Evolutionary conservation across 192 early-diverging fungal species (phyloP).

Genomic region (Chytriomyces confervae): DNA sequence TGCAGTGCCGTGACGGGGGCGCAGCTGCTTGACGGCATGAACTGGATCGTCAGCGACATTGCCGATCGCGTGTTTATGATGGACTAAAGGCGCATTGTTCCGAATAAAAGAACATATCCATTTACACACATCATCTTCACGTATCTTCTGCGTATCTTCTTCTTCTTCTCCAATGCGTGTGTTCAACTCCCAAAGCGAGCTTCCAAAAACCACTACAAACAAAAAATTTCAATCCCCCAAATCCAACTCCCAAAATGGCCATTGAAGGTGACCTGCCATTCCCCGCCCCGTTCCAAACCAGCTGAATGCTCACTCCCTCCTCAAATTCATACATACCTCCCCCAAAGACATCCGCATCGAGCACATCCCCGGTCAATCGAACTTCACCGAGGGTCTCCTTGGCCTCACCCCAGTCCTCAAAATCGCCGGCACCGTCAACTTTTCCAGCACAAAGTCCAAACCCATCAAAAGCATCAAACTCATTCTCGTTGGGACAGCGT

Average conservation of each 20-base stretch:
- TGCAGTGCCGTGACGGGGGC: slow-evolving; percentile 91
- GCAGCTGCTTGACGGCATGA: slow-evolving; percentile 86
- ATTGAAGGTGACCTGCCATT: background rate
- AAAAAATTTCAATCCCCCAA: background rate
- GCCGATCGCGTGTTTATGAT: slow-evolving; percentile 78
- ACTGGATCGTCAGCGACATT: slow-evolving; percentile 94
- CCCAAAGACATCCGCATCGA: slow-evolving; percentile 29
- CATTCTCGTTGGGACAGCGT: background rate
- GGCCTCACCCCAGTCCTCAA: slow-evolving; percentile 21
- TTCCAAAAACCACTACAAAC: background rate
- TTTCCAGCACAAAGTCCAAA: slow-evolving; percentile 21
- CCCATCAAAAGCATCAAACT: slow-evolving; percentile 28
- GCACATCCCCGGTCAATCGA: background rate
- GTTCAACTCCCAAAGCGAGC: background rate
- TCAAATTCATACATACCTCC: background rate
- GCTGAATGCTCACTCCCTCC: background rate
- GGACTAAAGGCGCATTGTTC: slow-evolving; percentile 37
- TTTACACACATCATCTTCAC: background rate
- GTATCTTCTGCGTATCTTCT: background rate
- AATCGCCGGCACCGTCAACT: slow-evolving; percentile 29
- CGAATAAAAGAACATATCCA: background rate
- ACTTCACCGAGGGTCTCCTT: slow-evolving; percentile 26
- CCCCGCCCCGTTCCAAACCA: background rate
- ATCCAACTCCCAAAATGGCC: background rate
- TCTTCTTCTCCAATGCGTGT: background rate